Evolutionary conservation across 2,329 filamentous ascomycete species (phyloP), one percentile per base, ranked within the genome.

Genomic region (Capronia americana): DNA sequence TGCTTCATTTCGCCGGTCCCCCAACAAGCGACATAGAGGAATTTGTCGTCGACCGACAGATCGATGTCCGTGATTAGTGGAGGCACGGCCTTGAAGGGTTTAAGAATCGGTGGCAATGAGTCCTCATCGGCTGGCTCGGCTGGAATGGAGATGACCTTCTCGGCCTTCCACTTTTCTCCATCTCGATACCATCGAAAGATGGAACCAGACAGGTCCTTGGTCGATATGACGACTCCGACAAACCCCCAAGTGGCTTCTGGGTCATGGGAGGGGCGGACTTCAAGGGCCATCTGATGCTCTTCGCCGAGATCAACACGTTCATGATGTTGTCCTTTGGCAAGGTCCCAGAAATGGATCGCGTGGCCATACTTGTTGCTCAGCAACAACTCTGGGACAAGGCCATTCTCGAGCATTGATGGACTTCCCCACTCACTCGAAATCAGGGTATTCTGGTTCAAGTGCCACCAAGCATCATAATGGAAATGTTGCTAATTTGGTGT

Each of bases 71-170:
- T 46, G 12, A 63, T 57, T 4, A 63, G 60, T 3, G 60, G 51
- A 17, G 60, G 60, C 24, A 63, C 60, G 28, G 60, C 51, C 23
- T 57, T 48, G 41, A 63, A 63, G 17, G 51, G 34, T 41, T 63
- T 57, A 4, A 63, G 51, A 5, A 57, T 12, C 12, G 60, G 51
- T 14, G 60, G 60, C 28, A 63, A 24, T 24, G 51, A 48, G 6
- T 57, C 51, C 20, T 63, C 54, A 65, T 87, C 85, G 0, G 80
- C 82, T 32, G 79, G 58, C 24, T 83, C 85, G 0, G 73, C 81
- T 7, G 82, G 79, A 4, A 88, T 79, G 30, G 78, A 71, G 28
- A 85, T 79, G 20, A 86, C 77, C 72, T 88, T 88, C 73, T 87
- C 88, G 11, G 66, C 72, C 0, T 75, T 71, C 7, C 86, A 82